phyloP scores from a whole-genome alignment of 2,329 filamentous ascomycete genomes.

The Apiospora sp. region DNA sequence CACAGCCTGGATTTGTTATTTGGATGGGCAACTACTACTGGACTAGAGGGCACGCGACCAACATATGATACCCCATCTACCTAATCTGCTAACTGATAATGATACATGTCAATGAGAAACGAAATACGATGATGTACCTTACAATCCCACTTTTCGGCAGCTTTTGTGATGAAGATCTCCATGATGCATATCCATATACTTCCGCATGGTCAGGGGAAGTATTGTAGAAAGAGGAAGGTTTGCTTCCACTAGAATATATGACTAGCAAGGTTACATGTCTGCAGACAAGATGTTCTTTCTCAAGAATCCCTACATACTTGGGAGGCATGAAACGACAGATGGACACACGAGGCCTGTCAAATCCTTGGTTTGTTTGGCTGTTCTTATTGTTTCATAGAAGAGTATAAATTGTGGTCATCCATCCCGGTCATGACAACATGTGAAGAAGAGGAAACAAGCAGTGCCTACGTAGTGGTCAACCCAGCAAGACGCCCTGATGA shows the following conservation, averaged over 20 bases:
- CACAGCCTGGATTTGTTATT: conserved; percentile 10
- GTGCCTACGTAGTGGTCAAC: not conserved
- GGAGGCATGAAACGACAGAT: not conserved
- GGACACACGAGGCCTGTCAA: not conserved
- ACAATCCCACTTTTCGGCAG: not conserved
- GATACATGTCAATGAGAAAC: conserved; percentile 37
- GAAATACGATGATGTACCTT: conserved; percentile 11
- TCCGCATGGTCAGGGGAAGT: not conserved
- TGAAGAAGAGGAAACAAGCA: not conserved
- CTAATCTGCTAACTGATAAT: conserved; percentile 36
- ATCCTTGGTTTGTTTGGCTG: not conserved
- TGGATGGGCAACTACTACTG: conserved; percentile 8
- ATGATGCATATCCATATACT: not conserved
- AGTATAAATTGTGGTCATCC: not conserved
- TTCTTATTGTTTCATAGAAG: not conserved
- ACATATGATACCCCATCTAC: conserved; percentile 41
- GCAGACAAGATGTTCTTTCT: not conserved
- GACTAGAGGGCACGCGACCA: conserved; percentile 25
- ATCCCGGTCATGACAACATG: not conserved
- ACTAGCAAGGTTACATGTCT: not conserved
- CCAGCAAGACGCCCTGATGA: no score
- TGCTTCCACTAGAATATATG: not conserved
- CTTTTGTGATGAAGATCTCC: not conserved
- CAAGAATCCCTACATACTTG: not conserved
- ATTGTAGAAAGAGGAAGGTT: not conserved